A percentile compares a stretch with the other conserved stretches of the same genome.
Conservation (phyloP, 805 yeast species). For the Zygosaccharomyces bisporus region DNA sequence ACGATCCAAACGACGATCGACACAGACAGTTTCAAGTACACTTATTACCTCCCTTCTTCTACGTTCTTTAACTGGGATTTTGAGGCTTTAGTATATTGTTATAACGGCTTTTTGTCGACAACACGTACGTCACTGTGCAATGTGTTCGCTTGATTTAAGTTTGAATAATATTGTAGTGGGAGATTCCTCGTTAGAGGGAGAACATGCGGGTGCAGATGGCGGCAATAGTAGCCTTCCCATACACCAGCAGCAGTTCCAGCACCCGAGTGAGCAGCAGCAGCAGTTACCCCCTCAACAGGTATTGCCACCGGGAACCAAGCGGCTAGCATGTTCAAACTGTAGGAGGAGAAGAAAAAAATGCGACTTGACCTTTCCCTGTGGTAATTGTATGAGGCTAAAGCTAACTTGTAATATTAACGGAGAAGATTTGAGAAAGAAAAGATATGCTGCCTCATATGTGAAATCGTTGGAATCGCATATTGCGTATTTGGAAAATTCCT, state of each 20-base stretch:
- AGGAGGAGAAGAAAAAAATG: slow-evolving; percentile 44
- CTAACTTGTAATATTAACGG: slow-evolving; percentile 46
- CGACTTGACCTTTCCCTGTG: slow-evolving; percentile 47
- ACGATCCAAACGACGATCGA: background rate
- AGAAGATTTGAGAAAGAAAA: slow-evolving; percentile 48
- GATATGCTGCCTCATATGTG: slow-evolving; percentile 51
- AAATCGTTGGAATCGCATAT: slow-evolving; percentile 39
- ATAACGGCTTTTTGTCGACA: background rate
- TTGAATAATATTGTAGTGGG: background rate
- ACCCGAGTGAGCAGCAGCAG: background rate
- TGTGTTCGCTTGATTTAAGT: slow-evolving; percentile 6
- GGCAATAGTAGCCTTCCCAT: background rate
- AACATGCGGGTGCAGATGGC: background rate
- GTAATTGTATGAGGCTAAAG: slow-evolving; percentile 42
- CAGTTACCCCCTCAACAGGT: background rate
- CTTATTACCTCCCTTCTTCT: background rate
- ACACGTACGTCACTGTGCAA: background rate
- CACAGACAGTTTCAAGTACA: background rate
- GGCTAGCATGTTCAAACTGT: slow-evolving; percentile 37
- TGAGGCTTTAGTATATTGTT: background rate
- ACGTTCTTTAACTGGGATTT: background rate
- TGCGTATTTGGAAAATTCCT: slow-evolving; percentile 28
- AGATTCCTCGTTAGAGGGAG: background rate
- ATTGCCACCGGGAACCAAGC: slow-evolving; percentile 21
- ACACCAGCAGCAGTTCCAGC: background rate